Evolutionary conservation across 352 stramenopile genomes (phyloP).

Genomic region (Globisporangium takayamanum): DNA sequence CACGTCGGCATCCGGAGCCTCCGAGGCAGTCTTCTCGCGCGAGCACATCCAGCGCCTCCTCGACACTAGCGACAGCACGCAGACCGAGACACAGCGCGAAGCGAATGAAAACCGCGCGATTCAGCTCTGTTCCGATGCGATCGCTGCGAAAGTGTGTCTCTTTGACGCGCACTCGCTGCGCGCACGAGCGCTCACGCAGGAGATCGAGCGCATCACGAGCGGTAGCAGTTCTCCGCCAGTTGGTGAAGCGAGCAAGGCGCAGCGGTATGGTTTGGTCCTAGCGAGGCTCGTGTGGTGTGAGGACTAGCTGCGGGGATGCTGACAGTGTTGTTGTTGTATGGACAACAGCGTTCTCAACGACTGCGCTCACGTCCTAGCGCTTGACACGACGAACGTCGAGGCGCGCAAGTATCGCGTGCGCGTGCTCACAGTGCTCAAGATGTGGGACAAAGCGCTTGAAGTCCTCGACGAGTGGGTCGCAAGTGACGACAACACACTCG

Average conservation of each 20-base stretch:
- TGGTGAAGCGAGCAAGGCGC: neutral
- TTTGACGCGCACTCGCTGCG: slow-evolving; percentile 15
- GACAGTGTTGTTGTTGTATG: neutral
- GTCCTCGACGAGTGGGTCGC: slow-evolving; percentile 3
- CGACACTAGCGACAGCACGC: neutral
- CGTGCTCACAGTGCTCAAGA: slow-evolving; percentile 8
- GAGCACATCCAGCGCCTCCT: slow-evolving; percentile 7
- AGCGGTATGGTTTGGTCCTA: slow-evolving; percentile 2
- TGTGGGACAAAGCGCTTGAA: slow-evolving; percentile 16
- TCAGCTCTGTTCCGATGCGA: slow-evolving; percentile 14
- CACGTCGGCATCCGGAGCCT: neutral
- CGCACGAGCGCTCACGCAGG: slow-evolving; percentile 9
- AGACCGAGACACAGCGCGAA: neutral
- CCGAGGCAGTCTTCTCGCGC: slow-evolving; percentile 6
- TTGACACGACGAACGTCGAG: slow-evolving; percentile 14
- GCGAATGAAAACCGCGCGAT: slow-evolving; percentile 7
- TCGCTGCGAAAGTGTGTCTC: slow-evolving; percentile 14
- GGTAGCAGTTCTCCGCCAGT: neutral
- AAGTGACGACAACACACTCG: neutral
- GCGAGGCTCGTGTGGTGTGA: neutral
- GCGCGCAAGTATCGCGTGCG: slow-evolving; percentile 12
- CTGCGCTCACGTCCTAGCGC: slow-evolving; percentile 10
- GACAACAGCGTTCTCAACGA: slow-evolving; percentile 13
- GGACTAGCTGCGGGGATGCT: no score
- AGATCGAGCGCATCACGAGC: slow-evolving; percentile 4